Evolutionary conservation across 192 early-diverging fungal species (phyloP).

Genomic region (Diversispora epigaea): DNA sequence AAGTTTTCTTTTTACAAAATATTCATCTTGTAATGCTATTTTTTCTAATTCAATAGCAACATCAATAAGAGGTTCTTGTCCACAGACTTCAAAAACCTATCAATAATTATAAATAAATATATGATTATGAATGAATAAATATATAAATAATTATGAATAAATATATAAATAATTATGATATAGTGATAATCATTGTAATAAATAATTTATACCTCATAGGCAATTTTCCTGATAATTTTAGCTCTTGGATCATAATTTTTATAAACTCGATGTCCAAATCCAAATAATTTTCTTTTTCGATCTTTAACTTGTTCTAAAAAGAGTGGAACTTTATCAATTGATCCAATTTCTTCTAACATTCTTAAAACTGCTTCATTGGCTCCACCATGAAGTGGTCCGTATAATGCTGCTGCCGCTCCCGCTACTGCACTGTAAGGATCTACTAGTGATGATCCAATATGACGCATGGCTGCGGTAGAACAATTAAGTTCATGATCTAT

Average conservation of each 20-base stretch:
- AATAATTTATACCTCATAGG: constrained; percentile 42
- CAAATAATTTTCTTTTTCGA: constrained; percentile 60
- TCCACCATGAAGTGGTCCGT: constrained; percentile 67
- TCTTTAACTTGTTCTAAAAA: constrained; percentile 65
- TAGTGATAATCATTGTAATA: no score
- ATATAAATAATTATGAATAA: not conserved
- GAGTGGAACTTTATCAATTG: constrained; percentile 51
- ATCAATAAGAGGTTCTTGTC: constrained; percentile 59
- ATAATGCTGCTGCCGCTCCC: constrained; percentile 63
- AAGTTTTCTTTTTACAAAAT: constrained; percentile 62
- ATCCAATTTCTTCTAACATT: constrained; percentile 67
- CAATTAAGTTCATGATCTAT: constrained; percentile 44
- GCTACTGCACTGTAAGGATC: constrained; percentile 63
- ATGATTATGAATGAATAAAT: no score
- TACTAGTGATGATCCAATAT: constrained; percentile 59
- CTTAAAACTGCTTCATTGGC: constrained; percentile 64
- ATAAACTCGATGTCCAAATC: constrained; percentile 62
- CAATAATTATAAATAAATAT: constrained; percentile 13
- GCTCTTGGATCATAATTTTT: constrained; percentile 67
- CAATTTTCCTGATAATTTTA: constrained; percentile 59
- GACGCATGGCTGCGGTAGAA: constrained; percentile 64
- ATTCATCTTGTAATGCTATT: constrained; percentile 58
- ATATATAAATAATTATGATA: not conserved
- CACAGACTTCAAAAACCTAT: constrained; percentile 63
- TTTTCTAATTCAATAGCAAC: constrained; percentile 64